Base-by-base conservation (phyloP, 78 protist species). In the Dictyostelium citrinum region DNA sequence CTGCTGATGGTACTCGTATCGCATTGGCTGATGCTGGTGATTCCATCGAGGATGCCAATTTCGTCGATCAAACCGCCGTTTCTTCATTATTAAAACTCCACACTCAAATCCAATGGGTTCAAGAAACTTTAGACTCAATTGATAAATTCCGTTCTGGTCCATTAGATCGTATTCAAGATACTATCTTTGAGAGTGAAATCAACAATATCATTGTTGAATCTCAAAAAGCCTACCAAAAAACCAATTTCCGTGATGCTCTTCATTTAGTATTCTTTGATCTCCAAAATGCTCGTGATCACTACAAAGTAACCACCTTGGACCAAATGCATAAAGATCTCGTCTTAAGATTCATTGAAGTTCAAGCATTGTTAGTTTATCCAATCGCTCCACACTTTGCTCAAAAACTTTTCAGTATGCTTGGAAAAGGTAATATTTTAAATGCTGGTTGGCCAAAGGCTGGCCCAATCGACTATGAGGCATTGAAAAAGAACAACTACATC, bases 21-120 rank as follows among this genome's bases (percentile, higher is more conserved):
- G 99, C 98, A 16, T 96, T 99, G 14, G 99, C 99, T 11, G 99
- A 98, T 39, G 97, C 99, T 14, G 99, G 99, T 64, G 99, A 99
- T 90, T 72, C 96, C 8, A 33, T 96, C 81, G 99, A 99, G 14
- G 99, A 99, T 90, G 99, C 99, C 76, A 99, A 99, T 97, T 99
- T 98, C 77, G 96, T 60, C 51, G 82, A 27, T 17, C 60, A 76
- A 29, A 84, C 95, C 0, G 99, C 99, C 37, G 90, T 98, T 68
- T 10, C 76, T 27, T 95, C 98, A 22, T 93, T 99, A 72, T 95
- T 98, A 67, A 95, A 97, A 41, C 96, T 99, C 45, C 93, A 95
- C 92, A 95, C 97, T 16, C 97, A 97, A 91, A 27, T 96, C 55
- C 98, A 82, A 31, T 99, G 98, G 99, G 60, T 81, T 20, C 71